Evolutionary conservation across 164 flowering plant species (phyloP).

Genomic region (Umbellularia californica): DNA sequence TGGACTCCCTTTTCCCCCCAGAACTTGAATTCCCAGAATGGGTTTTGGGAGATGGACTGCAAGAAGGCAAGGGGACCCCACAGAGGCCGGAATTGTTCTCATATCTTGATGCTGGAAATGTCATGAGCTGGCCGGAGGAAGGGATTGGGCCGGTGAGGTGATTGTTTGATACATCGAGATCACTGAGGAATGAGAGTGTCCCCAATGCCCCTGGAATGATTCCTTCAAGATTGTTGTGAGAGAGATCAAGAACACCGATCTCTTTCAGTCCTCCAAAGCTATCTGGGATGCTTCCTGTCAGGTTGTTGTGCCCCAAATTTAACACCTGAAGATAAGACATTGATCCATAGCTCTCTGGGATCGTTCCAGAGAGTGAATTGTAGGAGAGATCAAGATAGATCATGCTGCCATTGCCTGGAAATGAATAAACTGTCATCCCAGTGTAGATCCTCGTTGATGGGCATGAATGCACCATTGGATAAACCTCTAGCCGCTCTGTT

Average conservation of each 20-base stretch:
- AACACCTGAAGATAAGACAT: constrained; percentile 62
- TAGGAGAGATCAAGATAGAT: constrained; percentile 87
- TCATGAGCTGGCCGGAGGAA: constrained; percentile 69
- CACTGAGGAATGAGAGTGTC: constrained; percentile 63
- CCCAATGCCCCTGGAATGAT: constrained; percentile 58
- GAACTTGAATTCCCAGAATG: constrained; percentile 12
- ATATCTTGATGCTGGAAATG: constrained; percentile 72
- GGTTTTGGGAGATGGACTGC: constrained; percentile 32
- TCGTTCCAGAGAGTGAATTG: constrained; percentile 56
- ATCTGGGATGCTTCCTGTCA: constrained; percentile 60
- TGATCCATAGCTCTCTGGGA: constrained; percentile 58
- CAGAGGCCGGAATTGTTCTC: constrained; percentile 87
- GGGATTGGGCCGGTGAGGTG: constrained; percentile 74
- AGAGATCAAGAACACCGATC: constrained; percentile 68
- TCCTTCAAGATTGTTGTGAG: constrained; percentile 69
- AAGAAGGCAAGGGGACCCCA: constrained; percentile 67
- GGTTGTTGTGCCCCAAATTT: constrained; percentile 67
- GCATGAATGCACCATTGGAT: constrained; percentile 64
- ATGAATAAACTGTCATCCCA: constrained; percentile 57
- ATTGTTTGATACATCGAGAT: constrained; percentile 84
- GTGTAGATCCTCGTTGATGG: constrained; percentile 66
- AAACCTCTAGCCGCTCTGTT: constrained; percentile 38
- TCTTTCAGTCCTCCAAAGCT: constrained; percentile 54
- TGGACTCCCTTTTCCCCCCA: constrained; percentile 24
- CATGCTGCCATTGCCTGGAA: constrained; percentile 52